These are phyloP conservation scores for Leccinum solheimii DNA, from an alignment of 1,284 basidiomycete species.

Conservation along the genomic window DNA sequence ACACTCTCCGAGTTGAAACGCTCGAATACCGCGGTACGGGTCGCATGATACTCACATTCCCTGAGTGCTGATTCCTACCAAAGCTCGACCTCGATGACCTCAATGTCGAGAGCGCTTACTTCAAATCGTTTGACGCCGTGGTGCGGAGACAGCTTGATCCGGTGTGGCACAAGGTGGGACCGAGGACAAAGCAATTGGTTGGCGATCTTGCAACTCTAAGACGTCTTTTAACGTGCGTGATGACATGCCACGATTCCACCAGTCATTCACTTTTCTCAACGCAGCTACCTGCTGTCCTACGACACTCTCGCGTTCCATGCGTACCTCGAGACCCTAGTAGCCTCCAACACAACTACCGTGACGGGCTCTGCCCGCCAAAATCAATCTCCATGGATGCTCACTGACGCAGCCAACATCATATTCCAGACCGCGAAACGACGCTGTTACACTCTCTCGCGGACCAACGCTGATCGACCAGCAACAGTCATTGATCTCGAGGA, in stretches of 20 bases:
- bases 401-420: conserved; percentile 87
- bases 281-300: conserved; percentile 80
- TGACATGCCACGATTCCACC: not conserved
- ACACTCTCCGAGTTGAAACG: conserved; percentile 91
- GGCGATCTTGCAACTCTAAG: conserved; percentile 86
- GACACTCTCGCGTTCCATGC: conserved; percentile 50
- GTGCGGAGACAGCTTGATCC: conserved; percentile 90
- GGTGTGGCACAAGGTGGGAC: conserved; percentile 95
- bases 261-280: not conserved
- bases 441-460: conserved; percentile 63
- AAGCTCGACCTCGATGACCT: conserved; percentile 72
- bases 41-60: not conserved
- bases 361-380: no score
- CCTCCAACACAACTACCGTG: no score
- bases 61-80: conserved; percentile 1
- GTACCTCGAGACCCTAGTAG: no score
- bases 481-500: conserved; percentile 40
- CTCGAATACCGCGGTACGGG: conserved; percentile 68
- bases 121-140: conserved; percentile 89
- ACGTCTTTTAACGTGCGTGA: conserved; percentile 73
- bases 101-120: conserved; percentile 92
- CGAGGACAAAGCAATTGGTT: conserved; percentile 90
- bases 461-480: conserved; percentile 22
- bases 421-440: conserved; percentile 82
- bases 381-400: conserved; percentile 79